A percentile compares a stretch with the other conserved stretches of the same genome.
Conservation (phyloP, 1,284 basidiomycete genomes). For the Sporisorium iseilematis-ciliati region DNA sequence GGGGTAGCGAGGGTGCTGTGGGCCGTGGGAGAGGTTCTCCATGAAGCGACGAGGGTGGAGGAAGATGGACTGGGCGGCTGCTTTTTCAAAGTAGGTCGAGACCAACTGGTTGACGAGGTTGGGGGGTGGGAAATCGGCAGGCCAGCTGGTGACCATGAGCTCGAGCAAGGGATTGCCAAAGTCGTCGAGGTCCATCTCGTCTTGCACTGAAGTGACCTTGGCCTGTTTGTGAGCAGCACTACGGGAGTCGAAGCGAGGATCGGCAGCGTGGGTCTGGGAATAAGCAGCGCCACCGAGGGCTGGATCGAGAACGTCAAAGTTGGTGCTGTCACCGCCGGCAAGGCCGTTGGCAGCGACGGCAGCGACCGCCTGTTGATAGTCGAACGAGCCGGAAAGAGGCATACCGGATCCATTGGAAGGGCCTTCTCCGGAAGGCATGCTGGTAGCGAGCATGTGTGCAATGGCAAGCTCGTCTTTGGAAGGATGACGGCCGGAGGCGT, state of each 20-base stretch:
- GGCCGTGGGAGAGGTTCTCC: conserved; percentile 48
- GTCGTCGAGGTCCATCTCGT: conserved; percentile 44
- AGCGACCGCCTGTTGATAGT: conserved; percentile 46
- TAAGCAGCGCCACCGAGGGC: conserved; percentile 40
- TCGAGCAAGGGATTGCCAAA: conserved; percentile 44
- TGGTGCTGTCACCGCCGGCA: conserved; percentile 16
- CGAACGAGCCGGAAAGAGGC: conserved; percentile 28
- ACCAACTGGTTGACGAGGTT: conserved; percentile 54
- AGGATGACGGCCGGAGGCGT: conserved; percentile 35
- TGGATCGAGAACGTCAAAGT: conserved; percentile 45
- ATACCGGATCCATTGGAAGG: conserved; percentile 27
- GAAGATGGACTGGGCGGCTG: conserved; percentile 40
- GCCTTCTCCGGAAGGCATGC: conserved; percentile 60
- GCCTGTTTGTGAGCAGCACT: conserved; percentile 40
- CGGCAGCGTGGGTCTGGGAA: conserved; percentile 22
- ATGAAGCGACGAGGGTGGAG: conserved; percentile 55
- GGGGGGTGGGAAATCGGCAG: conserved; percentile 58
- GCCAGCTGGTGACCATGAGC: conserved; percentile 59
- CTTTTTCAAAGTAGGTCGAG: conserved; percentile 48
- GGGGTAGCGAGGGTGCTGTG: conserved; percentile 53
- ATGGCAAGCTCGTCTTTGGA: conserved; percentile 62
- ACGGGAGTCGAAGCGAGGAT: conserved; percentile 30
- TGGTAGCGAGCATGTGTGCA: conserved; percentile 59
- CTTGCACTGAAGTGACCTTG: conserved; percentile 44
- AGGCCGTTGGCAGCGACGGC: conserved; percentile 41